phyloP scores from a whole-genome alignment of 2,329 filamentous ascomycete genomes.

The Cercospora zeae-maydis region DNA sequence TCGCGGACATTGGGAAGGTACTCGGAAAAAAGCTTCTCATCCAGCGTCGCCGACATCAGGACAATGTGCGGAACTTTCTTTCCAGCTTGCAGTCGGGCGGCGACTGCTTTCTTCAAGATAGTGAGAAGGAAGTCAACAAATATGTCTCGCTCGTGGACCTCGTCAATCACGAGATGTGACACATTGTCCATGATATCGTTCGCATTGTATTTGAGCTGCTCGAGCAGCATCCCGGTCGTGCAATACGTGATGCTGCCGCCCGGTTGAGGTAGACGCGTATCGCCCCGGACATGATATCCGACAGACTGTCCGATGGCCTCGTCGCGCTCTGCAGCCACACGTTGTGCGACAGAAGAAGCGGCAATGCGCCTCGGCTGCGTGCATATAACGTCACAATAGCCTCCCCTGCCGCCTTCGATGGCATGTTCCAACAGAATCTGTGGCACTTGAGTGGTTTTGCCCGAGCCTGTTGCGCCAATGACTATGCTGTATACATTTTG shows the following conservation, averaged over 20 bases:
- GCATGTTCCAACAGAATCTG: constrained; percentile 53
- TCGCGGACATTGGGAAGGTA: constrained; percentile 41
- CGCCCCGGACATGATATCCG: constrained; percentile 48
- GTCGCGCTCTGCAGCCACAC: constrained; percentile 47
- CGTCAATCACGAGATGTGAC: constrained; percentile 52
- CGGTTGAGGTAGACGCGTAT: constrained; percentile 35
- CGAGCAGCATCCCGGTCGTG: constrained; percentile 50
- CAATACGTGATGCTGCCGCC: constrained; percentile 48
- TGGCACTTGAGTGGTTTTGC: constrained; percentile 52
- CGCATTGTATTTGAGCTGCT: constrained; percentile 42
- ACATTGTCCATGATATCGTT: constrained; percentile 41
- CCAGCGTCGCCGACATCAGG: constrained; percentile 50
- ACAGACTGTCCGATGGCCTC: constrained; percentile 42
- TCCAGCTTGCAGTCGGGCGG: constrained; percentile 34
- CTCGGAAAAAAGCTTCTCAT: constrained; percentile 44
- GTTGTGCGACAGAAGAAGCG: constrained; percentile 45
- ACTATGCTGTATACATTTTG: constrained; percentile 46
- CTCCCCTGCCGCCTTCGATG: constrained; percentile 40
- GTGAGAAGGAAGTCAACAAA: constrained; percentile 48
- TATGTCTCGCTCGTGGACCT: constrained; percentile 50
- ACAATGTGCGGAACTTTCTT: constrained; percentile 44
- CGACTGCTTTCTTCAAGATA: constrained; percentile 43
- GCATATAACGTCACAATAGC: constrained; percentile 49
- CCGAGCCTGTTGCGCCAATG: constrained; percentile 46
- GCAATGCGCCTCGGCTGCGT: constrained; percentile 51